Evolutionary conservation across 805 yeast species (phyloP).

Genomic region (Blastobotrys mokoenaii): DNA sequence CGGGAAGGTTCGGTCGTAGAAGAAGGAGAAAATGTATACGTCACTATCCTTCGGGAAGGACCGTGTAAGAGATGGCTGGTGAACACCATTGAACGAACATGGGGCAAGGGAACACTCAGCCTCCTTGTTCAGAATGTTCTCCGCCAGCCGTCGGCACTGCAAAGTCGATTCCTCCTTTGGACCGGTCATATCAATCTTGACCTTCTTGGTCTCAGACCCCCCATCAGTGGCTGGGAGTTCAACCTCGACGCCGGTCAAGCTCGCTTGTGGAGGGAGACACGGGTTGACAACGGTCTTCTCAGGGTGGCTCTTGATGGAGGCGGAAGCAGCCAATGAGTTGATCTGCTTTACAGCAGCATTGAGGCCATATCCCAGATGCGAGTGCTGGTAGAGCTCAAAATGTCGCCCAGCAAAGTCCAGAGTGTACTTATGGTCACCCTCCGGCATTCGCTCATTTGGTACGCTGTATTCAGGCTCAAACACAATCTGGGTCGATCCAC

Average conservation of each 20-base stretch:
- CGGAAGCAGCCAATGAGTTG: slow-evolving; percentile 53
- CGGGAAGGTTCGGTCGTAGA: slow-evolving; percentile 90
- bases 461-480: slow-evolving; percentile 76
- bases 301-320: slow-evolving; percentile 28
- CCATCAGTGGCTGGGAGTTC: slow-evolving; percentile 33
- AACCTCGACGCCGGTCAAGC: slow-evolving; percentile 54
- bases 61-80: slow-evolving; percentile 82
- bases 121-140: slow-evolving; percentile 74
- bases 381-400: slow-evolving; percentile 80
- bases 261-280: slow-evolving; percentile 75
- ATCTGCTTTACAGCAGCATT: slow-evolving; percentile 88
- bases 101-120: slow-evolving; percentile 65
- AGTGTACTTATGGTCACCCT: slow-evolving; percentile 82
- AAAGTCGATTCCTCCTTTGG: slow-evolving; percentile 58
- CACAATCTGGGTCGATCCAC: slow-evolving; percentile 97
- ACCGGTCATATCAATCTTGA: slow-evolving; percentile 56
- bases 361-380: slow-evolving; percentile 93
- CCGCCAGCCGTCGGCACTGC: slow-evolving; percentile 83
- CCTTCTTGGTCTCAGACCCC: slow-evolving; percentile 25
- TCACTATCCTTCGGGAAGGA: slow-evolving; percentile 70
- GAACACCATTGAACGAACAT: slow-evolving; percentile 94
- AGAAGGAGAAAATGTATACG: slow-evolving; percentile 85
- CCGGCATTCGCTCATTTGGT: slow-evolving; percentile 48
- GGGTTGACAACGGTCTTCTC: slow-evolving; percentile 57
- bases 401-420: slow-evolving; percentile 73